phyloP scores from a whole-genome alignment of 768 basidiomycete genomes.

The Russula brevipes region DNA sequence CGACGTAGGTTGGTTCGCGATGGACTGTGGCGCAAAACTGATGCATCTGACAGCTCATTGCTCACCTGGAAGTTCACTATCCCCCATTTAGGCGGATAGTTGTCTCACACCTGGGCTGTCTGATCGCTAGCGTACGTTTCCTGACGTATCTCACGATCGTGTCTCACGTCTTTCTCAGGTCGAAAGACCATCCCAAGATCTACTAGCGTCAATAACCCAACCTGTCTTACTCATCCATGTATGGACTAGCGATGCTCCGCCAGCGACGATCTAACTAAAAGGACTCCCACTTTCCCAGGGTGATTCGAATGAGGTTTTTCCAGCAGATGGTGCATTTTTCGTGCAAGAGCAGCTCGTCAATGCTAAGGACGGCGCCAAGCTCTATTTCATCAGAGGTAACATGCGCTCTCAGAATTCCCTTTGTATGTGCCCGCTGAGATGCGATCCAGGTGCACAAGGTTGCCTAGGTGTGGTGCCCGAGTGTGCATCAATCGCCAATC shows the following conservation, averaged over 20 bases:
- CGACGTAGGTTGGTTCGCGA: conserved; percentile 12
- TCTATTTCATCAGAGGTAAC: conserved; percentile 22
- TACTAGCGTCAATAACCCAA: conserved; percentile 7
- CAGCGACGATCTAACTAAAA: neutral
- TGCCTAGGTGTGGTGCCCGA: conserved; percentile 24
- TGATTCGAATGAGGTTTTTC: conserved; percentile 18
- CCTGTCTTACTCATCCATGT: conserved; percentile 25
- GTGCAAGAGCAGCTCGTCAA: conserved; percentile 23
- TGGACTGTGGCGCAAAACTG: neutral
- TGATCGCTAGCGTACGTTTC: conserved; percentile 14
- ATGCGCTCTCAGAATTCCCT: neutral
- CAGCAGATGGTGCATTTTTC: conserved; percentile 10
- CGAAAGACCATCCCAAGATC: conserved; percentile 2
- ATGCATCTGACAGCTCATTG: conserved; percentile 22
- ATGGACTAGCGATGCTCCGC: neutral
- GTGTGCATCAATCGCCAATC: conserved; percentile 26
- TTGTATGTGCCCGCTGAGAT: neutral
- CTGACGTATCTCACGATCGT: neutral
- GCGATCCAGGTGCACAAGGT: conserved; percentile 19
- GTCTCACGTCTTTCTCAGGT: neutral
- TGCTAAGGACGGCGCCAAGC: conserved; percentile 22
- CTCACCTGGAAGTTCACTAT: conserved; percentile 24
- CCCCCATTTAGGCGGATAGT: conserved; percentile 26
- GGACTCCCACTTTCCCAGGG: conserved; percentile 3
- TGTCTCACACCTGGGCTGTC: conserved; percentile 18